Evolutionary conservation across 1,139 yeast genomes (phyloP).

Genomic region (Yamadazyma triangularis): DNA sequence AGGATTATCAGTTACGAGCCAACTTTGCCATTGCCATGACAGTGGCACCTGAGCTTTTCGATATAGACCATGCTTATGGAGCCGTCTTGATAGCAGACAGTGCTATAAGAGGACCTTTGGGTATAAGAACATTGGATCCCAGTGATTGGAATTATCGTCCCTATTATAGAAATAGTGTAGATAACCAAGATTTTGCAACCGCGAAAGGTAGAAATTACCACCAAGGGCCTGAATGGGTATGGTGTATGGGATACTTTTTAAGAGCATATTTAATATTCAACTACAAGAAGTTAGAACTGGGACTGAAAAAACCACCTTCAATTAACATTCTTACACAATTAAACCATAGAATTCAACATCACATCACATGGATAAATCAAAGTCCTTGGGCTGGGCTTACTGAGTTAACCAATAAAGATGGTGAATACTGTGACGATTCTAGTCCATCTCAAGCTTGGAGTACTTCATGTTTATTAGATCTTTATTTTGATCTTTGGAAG

Average conservation of each 20-base stretch:
- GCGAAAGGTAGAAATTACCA: slow-evolving; percentile 95
- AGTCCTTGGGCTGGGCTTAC: slow-evolving; percentile 94
- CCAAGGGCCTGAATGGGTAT: slow-evolving; percentile 99
- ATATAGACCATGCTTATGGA: slow-evolving; percentile 50
- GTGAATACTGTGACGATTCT: slow-evolving; percentile 77
- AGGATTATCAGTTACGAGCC: slow-evolving; percentile 90
- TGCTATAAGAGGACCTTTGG: slow-evolving; percentile 79
- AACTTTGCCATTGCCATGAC: slow-evolving; percentile 90
- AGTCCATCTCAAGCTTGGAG: slow-evolving; percentile 99
- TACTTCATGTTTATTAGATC: slow-evolving; percentile 75
- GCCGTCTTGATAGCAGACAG: slow-evolving; percentile 72
- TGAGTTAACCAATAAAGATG: slow-evolving; percentile 87
- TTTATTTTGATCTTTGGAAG: slow-evolving; percentile 61
- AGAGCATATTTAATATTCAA: slow-evolving; percentile 67
- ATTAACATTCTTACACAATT: slow-evolving; percentile 29
- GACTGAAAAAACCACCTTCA: slow-evolving; percentile 32
- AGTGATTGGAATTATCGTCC: slow-evolving; percentile 90
- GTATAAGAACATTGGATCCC: slow-evolving; percentile 91
- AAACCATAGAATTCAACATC: slow-evolving; percentile 56
- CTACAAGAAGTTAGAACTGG: slow-evolving; percentile 24
- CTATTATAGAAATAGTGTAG: slow-evolving; percentile 75
- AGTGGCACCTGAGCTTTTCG: slow-evolving; percentile 90
- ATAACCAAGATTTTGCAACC: slow-evolving; percentile 82
- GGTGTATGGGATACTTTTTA: slow-evolving; percentile 84
- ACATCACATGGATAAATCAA: slow-evolving; percentile 61